phyloP scores from a whole-genome alignment of 2,329 filamentous ascomycete species.

The Aspergillus sp. region DNA sequence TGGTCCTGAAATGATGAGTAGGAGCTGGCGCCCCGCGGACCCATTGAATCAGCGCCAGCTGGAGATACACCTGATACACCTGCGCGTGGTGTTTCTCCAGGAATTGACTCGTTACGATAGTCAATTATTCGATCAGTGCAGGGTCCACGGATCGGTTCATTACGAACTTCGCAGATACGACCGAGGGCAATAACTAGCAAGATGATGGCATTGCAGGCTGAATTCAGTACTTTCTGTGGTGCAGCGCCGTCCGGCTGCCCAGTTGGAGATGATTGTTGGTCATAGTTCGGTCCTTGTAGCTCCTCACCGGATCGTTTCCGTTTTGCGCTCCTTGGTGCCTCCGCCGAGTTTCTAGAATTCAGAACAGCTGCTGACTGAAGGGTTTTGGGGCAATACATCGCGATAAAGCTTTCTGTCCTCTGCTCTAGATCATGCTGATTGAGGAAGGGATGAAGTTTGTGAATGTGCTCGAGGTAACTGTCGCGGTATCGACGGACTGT shows the following conservation, averaged over 20 bases:
- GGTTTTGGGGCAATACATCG: conserved; percentile 43
- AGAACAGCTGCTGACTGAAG: conserved; percentile 6
- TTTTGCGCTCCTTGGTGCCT: conserved; percentile 33
- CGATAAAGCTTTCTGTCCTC: conserved; percentile 55
- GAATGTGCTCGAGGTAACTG: conserved; percentile 61
- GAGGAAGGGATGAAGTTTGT: conserved; percentile 65
- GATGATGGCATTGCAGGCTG: conserved; percentile 77
- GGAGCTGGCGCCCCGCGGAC: too few relatives aligned
- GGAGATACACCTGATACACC: too few relatives aligned
- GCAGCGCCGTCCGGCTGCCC: not conserved
- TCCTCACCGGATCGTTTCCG: conserved; percentile 40
- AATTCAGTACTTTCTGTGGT: conserved; percentile 47
- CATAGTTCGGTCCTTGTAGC: conserved; percentile 25
- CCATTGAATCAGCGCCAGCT: too few relatives aligned
- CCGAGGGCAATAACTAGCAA: conserved; percentile 82
- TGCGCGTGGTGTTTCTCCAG: conserved; percentile 23
- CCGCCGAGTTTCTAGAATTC: conserved; percentile 19
- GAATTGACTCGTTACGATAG: conserved; percentile 30
- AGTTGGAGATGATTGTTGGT: conserved; percentile 23
- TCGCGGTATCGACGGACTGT: conserved; percentile 53
- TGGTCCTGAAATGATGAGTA: too few relatives aligned
- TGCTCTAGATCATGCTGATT: conserved; percentile 53
- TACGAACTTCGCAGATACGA: conserved; percentile 68
- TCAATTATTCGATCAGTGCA: conserved; percentile 43
- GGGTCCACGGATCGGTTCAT: conserved; percentile 53